phyloP scores from a whole-genome alignment of 495 filamentous ascomycete species.

The Corynascus novoguineensis region DNA sequence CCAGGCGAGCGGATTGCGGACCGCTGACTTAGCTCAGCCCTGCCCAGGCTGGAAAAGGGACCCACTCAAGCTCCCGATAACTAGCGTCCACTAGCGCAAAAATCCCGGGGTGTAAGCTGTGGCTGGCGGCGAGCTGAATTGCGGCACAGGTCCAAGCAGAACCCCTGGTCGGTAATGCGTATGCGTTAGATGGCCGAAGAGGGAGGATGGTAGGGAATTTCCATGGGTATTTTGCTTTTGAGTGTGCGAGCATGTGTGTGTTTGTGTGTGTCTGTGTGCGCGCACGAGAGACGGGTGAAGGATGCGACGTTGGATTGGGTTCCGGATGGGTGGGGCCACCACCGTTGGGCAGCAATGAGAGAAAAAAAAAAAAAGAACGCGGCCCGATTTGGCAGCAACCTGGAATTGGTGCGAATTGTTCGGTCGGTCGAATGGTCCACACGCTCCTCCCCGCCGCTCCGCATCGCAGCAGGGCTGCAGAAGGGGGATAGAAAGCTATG shows the following conservation, averaged over 20 bases:
- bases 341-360: slow-evolving; percentile 3
- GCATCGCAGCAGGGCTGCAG: slow-evolving; percentile 14
- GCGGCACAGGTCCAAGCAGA: background rate
- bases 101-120: background rate
- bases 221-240: background rate
- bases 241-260: background rate
- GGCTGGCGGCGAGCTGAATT: slow-evolving; percentile 1
- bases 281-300: background rate
- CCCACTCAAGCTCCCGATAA: no score
- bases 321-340: background rate
- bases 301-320: slow-evolving; percentile 1
- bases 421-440: slow-evolving; percentile 4
- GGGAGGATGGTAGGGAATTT: background rate
- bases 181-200: background rate
- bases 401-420: background rate
- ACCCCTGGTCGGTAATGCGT: background rate
- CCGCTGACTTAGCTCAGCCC: background rate
- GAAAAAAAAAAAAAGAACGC: background rate
- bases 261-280: background rate
- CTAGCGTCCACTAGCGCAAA: no score
- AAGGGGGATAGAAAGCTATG: background rate
- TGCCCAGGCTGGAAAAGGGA: background rate
- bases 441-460: background rate
- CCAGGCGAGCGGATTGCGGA: background rate
- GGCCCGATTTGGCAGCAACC: background rate